phyloP scores from a whole-genome alignment of 495 filamentous ascomycete genomes.

The Xylaria intraflava region DNA sequence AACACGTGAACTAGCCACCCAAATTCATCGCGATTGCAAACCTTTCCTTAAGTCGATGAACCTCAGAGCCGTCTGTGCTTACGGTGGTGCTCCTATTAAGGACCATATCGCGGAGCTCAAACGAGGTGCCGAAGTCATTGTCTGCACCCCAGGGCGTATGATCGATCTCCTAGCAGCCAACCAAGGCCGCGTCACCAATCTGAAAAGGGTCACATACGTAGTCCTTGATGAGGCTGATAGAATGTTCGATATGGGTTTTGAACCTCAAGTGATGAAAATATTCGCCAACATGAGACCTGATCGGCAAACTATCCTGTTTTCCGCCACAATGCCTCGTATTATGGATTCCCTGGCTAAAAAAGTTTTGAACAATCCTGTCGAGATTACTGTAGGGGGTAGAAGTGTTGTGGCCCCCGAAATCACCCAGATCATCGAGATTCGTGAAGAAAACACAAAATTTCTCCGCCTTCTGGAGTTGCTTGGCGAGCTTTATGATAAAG shows the following conservation, averaged over 20 bases:
- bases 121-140: slow-evolving; percentile 88
- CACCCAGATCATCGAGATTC: slow-evolving; percentile 86
- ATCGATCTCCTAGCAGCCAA: slow-evolving; percentile 94
- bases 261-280: slow-evolving; percentile 97
- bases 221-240: slow-evolving; percentile 96
- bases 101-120: slow-evolving; percentile 97
- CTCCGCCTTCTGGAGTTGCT: slow-evolving; percentile 75
- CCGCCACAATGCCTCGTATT: slow-evolving; percentile 89
- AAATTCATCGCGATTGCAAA: slow-evolving; percentile 91
- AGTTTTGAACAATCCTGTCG: slow-evolving; percentile 74
- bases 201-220: slow-evolving; percentile 81
- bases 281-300: slow-evolving; percentile 84
- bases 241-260: slow-evolving; percentile 99
- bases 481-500: slow-evolving; percentile 76
- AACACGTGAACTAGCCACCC: slow-evolving; percentile 87
- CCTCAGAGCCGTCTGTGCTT: slow-evolving; percentile 90
- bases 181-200: slow-evolving; percentile 82
- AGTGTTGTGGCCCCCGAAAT: slow-evolving; percentile 94
- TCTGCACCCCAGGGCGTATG: slow-evolving; percentile 93
- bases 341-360: slow-evolving; percentile 91
- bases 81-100: slow-evolving; percentile 93
- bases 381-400: slow-evolving; percentile 85
- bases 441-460: slow-evolving; percentile 78
- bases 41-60: slow-evolving; percentile 86
- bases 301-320: slow-evolving; percentile 90